These are phyloP conservation scores for Coemansia sp. DNA, from an alignment of 371 early-diverging fungal genomes.

Conservation along the genomic window DNA sequence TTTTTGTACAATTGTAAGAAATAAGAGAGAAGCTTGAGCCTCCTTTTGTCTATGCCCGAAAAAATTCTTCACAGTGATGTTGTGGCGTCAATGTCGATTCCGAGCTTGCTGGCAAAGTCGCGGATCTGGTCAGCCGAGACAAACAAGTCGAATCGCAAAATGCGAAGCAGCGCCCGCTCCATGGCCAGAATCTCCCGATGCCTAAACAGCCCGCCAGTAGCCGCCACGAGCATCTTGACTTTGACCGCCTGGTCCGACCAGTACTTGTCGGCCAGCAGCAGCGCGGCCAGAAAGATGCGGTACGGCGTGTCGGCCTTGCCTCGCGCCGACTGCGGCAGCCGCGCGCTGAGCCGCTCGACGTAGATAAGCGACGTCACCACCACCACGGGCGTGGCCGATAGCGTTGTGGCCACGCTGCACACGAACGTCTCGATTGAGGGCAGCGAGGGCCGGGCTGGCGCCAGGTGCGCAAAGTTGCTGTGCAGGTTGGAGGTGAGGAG, in stretches of 20 bases:
- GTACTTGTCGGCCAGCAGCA: slow-evolving; percentile 65
- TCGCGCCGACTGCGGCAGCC: slow-evolving; percentile 62
- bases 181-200: slow-evolving; percentile 66
- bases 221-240: slow-evolving; percentile 60
- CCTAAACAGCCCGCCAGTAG: slow-evolving; percentile 63
- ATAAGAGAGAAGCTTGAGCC: not conserved
- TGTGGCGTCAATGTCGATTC: slow-evolving; percentile 28
- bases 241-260: slow-evolving; percentile 58
- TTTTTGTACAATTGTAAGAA: too few species aligned
- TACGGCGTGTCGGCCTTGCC: slow-evolving; percentile 76
- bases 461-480: slow-evolving; percentile 32
- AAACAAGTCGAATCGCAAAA: slow-evolving; percentile 54
- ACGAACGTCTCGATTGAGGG: slow-evolving; percentile 40
- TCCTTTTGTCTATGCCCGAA: not conserved
- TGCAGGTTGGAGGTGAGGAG: slow-evolving; percentile 17
- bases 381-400: slow-evolving; percentile 24
- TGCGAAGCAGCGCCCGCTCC: slow-evolving; percentile 65
- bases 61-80: slow-evolving; percentile 6
- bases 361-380: slow-evolving; percentile 70
- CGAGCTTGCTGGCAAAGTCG: slow-evolving; percentile 27
- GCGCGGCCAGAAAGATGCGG: slow-evolving; percentile 69
- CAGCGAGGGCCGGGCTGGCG: slow-evolving; percentile 1
- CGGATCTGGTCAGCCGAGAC: slow-evolving; percentile 43
- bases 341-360: slow-evolving; percentile 68
- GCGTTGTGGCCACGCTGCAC: slow-evolving; percentile 23